Evolutionary conservation across 148 eudicot species (phyloP).

Genomic region (Dianthus caryophyllus): DNA sequence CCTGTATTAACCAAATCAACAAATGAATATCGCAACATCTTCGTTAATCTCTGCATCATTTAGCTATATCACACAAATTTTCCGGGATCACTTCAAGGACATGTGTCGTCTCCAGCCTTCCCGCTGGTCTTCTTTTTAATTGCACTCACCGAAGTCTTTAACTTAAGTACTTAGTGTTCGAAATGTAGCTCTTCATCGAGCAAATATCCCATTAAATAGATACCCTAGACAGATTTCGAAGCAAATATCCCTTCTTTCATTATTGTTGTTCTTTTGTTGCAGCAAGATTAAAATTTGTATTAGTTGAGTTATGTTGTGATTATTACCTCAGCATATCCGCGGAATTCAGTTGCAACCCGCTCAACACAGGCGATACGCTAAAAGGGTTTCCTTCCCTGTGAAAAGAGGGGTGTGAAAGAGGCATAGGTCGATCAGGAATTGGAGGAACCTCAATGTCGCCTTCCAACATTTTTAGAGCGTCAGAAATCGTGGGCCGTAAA

Average conservation of each 20-base stretch:
- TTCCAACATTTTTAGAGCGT: slow-evolving; percentile 81
- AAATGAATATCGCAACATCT: slow-evolving; percentile 6
- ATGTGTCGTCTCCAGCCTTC: neutral
- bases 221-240: too few species aligned
- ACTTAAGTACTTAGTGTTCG: too few species aligned
- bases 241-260: too few species aligned
- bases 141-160: too few species aligned
- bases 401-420: slow-evolving; percentile 59
- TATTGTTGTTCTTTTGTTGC: too few species aligned
- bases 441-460: slow-evolving; percentile 80
- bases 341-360: slow-evolving; percentile 39
- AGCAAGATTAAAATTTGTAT: neutral
- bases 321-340: slow-evolving; percentile 77
- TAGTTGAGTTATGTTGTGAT: slow-evolving; percentile 25
- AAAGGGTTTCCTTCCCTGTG: slow-evolving; percentile 34
- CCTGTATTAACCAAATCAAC: slow-evolving; percentile 17
- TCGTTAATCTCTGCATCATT: slow-evolving; percentile 9
- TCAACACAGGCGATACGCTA: slow-evolving; percentile 46
- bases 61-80: neutral
- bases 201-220: too few species aligned
- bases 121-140: too few species aligned
- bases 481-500: slow-evolving; percentile 67
- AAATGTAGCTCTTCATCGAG: too few species aligned
- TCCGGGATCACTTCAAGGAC: neutral
- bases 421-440: slow-evolving; percentile 70